These are phyloP conservation scores for Daldinia sp. DNA, from an alignment of 2,329 filamentous ascomycete genomes.

Conservation along the genomic window DNA sequence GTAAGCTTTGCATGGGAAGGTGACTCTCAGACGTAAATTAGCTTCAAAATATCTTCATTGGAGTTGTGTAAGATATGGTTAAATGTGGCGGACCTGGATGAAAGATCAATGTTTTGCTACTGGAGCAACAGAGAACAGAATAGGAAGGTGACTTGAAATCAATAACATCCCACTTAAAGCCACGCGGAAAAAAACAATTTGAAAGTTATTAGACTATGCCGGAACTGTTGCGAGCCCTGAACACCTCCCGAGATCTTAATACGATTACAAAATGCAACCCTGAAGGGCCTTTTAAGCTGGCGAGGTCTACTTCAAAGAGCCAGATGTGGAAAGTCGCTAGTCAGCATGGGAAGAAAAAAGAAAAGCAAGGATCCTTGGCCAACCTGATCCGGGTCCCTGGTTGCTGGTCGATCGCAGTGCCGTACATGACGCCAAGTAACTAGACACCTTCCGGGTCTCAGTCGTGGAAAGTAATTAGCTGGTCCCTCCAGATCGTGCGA, in stretches of 20 bases:
- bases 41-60: conserved; percentile 17
- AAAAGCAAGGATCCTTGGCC: conserved; percentile 32
- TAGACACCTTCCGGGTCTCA: conserved; percentile 32
- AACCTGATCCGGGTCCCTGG: conserved; percentile 32
- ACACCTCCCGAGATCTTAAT: neutral
- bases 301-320: too few species aligned
- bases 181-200: neutral
- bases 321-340: conserved; percentile 3
- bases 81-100: conserved; percentile 28
- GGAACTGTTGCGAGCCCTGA: neutral
- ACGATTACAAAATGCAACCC: neutral
- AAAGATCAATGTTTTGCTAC: conserved; percentile 20
- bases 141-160: conserved; percentile 22
- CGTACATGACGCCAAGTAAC: conserved; percentile 33
- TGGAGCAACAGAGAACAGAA: conserved; percentile 16
- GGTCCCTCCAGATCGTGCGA: conserved; percentile 15
- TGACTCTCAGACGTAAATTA: conserved; percentile 23
- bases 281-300: neutral
- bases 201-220: too few species aligned
- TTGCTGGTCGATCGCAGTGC: conserved; percentile 29
- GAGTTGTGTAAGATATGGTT: conserved; percentile 19
- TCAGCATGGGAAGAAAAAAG: neutral
- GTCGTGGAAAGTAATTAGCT: conserved; percentile 38
- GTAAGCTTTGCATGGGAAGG: conserved; percentile 13
- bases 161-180: neutral